Percentiles rank a stretch among this genome's conserved stretches.
Evolutionary conservation across 768 basidiomycete genomes (phyloP).

Genomic region (Pulveroboletus sp.): DNA sequence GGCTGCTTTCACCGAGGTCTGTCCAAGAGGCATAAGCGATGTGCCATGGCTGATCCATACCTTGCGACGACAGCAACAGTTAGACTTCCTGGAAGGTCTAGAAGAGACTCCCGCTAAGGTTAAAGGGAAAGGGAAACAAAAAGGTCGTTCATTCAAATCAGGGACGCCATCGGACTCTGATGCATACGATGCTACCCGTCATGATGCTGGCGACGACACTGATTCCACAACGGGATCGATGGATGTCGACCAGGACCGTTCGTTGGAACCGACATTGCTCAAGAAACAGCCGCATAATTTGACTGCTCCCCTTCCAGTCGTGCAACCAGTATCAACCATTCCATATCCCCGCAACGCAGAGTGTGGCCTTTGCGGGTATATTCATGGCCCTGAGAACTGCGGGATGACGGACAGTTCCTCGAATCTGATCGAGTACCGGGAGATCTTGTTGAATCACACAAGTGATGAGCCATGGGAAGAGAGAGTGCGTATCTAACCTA

Average conservation of each 20-base stretch:
- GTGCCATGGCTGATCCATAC: constrained; percentile 1
- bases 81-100: constrained; percentile 31
- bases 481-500: constrained; percentile 42
- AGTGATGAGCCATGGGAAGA: constrained; percentile 64
- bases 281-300: constrained; percentile 6
- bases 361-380: constrained; percentile 62
- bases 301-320: not conserved
- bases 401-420: constrained; percentile 61
- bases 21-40: not conserved
- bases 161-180: constrained; percentile 39
- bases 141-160: constrained; percentile 28
- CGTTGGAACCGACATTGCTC: not conserved
- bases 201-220: constrained; percentile 17
- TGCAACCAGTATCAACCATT: constrained; percentile 2
- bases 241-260: constrained; percentile 8
- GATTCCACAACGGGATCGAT: constrained; percentile 26
- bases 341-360: constrained; percentile 7
- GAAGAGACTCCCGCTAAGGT: constrained; percentile 37
- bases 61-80: constrained; percentile 32
- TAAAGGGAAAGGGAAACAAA: constrained; percentile 37
- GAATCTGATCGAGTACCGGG: constrained; percentile 66
- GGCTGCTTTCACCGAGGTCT: constrained; percentile 39
- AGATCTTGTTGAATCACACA: constrained; percentile 59
- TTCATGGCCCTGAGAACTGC: constrained; percentile 51
- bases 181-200: constrained; percentile 28